Base-by-base conservation (phyloP, 768 basidiomycete species). In the Lactifluus piperatus region DNA sequence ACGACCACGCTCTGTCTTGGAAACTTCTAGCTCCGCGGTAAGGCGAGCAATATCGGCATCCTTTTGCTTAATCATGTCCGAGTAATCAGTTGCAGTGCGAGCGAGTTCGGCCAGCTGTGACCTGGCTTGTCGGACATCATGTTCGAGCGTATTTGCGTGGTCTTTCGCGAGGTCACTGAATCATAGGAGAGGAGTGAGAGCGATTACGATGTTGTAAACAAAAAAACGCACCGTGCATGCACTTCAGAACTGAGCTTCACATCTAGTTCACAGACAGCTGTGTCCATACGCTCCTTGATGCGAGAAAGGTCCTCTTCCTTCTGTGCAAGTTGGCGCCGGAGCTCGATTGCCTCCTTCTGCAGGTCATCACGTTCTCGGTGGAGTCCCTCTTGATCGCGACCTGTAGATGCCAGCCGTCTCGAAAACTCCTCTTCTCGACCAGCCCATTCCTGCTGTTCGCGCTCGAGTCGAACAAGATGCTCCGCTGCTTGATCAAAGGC, bases 401-500 rank as follows among this genome's bases (percentile, higher is more conserved):
- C 55, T 5, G 55, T 61, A 39, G 44, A 61, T 32, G 60, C 45
- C 14, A 90, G 71, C 54, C 85, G 79, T 26, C 78, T 80, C 5
- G 73, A 67, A 5, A 93, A 75, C 55, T 86, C 86, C 0, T 68
- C 70, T 69, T 97, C 93, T 51, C 82, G 76, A 32, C 70, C 69
- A 30, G 72, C 73, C 85, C 86, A 88, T 16, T 79, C 78, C 56
- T 82, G 79, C 67, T 88, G 83, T 65, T 92, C 86, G 59, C 75
- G 72, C 73, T 97, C 94, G 36, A 95, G 72, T 0, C 85, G 79
- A 7, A 89, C 85, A 27, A 94, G 80, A 68, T 94, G 91, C 62
- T 91, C 86, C 1, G 90, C 88, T 20, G 92, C 91, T 64, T 91
- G 78, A 52, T 91, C 86, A 68, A 93, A 92, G 16, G 85, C 86